These are phyloP conservation scores for Solanum lignicaule DNA, from an alignment of 257 asterid genomes.

Conservation along the genomic window DNA sequence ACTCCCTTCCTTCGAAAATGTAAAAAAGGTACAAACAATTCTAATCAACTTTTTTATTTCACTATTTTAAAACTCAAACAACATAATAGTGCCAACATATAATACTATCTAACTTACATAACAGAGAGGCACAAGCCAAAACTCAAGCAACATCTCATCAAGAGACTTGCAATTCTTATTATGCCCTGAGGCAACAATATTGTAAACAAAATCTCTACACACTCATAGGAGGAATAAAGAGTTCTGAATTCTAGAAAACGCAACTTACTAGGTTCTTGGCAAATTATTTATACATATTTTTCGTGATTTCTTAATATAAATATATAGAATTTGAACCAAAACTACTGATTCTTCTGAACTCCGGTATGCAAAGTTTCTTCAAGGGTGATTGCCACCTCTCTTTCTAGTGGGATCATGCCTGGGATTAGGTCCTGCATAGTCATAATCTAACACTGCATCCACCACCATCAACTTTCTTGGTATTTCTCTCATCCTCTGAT, in stretches of 20 bases:
- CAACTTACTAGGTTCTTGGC: rapidly evolving
- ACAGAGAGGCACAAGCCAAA: neutral
- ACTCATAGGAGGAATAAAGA: neutral
- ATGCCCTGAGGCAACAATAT: neutral
- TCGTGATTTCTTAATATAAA: neutral
- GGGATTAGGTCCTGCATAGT: slow-evolving; percentile 53
- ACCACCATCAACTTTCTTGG: slow-evolving; percentile 31
- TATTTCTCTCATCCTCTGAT: neutral
- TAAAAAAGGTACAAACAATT: neutral
- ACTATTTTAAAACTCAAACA: neutral
- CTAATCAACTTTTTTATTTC: neutral
- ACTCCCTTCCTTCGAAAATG: neutral
- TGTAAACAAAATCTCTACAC: neutral
- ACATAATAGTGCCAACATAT: neutral
- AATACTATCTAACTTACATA: neutral
- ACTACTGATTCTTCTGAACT: neutral
- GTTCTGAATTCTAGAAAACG: neutral
- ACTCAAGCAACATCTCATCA: neutral
- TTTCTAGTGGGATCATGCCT: slow-evolving; percentile 75
- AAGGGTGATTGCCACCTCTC: slow-evolving; percentile 47
- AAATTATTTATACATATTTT: neutral
- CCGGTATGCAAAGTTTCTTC: neutral
- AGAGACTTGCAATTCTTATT: neutral
- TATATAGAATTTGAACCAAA: neutral
- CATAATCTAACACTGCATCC: slow-evolving; percentile 44